Evolutionary conservation across 305 asterid genomes (phyloP).

Genomic region (Andrographis paniculata): DNA sequence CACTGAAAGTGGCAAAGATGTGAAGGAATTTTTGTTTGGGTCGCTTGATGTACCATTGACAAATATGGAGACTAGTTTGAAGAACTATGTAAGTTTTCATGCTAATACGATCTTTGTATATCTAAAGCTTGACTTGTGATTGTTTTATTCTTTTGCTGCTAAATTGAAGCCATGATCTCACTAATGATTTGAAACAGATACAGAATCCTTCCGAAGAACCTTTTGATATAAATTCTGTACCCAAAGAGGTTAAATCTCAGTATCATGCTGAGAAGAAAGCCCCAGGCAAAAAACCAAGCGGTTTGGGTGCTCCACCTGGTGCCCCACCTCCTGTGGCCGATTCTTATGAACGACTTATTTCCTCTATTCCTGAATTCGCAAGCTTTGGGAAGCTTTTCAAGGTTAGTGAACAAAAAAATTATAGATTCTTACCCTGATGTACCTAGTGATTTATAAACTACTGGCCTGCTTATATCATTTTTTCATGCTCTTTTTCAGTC

Average conservation of each 20-base stretch:
- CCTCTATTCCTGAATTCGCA: constrained; percentile 69
- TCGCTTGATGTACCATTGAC: constrained; percentile 57
- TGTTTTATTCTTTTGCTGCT: constrained; percentile 12
- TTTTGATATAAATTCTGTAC: constrained; percentile 56
- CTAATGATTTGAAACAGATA: constrained; percentile 24
- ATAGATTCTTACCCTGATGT: constrained; percentile 1
- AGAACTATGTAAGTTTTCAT: constrained; percentile 58
- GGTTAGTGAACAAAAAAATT: constrained; percentile 29
- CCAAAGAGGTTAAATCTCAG: constrained; percentile 75
- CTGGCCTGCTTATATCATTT: constrained; percentile 4
- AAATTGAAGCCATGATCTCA: constrained; percentile 19
- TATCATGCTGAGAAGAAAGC: constrained; percentile 72
- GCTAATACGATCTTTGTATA: constrained; percentile 4
- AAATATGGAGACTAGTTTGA: constrained; percentile 74
- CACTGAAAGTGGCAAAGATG: constrained; percentile 57
- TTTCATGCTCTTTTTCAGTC: constrained; percentile 38
- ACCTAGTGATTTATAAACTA: constrained; percentile 19
- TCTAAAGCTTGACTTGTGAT: constrained; percentile 3
- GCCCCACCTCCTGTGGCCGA: constrained; percentile 51
- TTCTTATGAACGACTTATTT: constrained; percentile 56
- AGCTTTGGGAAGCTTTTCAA: constrained; percentile 74
- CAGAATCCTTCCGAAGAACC: constrained; percentile 71
- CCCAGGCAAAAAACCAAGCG: constrained; percentile 59
- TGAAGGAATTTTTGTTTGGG: constrained; percentile 69
- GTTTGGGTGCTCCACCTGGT: constrained; percentile 54